A percentile compares a stretch with the other conserved stretches of the same genome.
These are phyloP conservation scores for Ormosia emarginata DNA, from an alignment of 306 rosid species.

Conservation along the genomic window DNA sequence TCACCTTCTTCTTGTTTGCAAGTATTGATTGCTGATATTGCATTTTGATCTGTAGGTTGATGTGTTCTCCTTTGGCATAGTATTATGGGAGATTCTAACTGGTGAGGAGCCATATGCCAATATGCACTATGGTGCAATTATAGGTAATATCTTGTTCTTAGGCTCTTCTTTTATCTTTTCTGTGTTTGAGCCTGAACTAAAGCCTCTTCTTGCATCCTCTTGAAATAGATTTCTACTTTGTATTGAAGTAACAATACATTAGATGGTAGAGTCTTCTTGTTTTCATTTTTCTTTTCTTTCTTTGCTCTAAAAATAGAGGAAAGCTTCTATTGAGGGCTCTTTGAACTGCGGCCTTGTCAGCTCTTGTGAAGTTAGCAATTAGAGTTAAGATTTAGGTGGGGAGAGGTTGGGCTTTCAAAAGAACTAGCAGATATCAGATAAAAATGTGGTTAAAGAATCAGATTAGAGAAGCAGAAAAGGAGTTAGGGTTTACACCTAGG, in stretches of 20 bases:
- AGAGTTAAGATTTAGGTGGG: neutral
- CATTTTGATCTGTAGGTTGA: conserved; percentile 61
- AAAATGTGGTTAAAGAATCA: neutral
- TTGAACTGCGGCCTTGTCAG: neutral
- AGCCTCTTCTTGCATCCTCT: neutral
- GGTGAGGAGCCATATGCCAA: conserved; percentile 98
- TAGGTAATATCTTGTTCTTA: conserved; percentile 46
- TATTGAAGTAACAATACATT: neutral
- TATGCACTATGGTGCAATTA: conserved; percentile 96
- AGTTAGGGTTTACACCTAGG: neutral
- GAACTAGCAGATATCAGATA: neutral
- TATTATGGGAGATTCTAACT: conserved; percentile 91
- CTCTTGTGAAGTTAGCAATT: neutral
- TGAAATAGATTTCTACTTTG: neutral
- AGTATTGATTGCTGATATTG: neutral
- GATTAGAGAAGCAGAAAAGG: neutral
- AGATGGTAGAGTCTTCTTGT: neutral
- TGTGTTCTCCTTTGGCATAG: conserved; percentile 91
- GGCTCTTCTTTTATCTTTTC: neutral
- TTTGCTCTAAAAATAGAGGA: neutral
- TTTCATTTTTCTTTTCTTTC: neutral
- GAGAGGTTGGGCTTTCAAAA: neutral
- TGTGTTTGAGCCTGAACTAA: neutral
- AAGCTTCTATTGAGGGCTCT: neutral
- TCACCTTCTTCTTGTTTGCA: neutral